Evolutionary conservation across 768 basidiomycete species (phyloP).

Genomic region (Leccinum longicurvipes): DNA sequence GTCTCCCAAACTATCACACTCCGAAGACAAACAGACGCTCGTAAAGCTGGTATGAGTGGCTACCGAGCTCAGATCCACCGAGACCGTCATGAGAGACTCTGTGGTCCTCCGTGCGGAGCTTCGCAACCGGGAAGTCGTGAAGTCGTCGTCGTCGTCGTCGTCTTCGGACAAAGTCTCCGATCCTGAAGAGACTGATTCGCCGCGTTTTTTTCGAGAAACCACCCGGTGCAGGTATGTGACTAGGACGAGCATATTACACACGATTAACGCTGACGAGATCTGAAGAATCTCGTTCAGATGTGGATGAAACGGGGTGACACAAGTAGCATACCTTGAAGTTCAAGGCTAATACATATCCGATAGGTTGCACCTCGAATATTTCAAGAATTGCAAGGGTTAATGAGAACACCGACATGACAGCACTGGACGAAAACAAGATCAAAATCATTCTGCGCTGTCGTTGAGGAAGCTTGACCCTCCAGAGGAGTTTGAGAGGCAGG

Average conservation of each 20-base stretch:
- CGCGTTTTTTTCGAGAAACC: neutral
- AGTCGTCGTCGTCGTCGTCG: constrained; percentile 15
- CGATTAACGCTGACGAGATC: neutral
- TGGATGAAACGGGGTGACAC: too few species aligned
- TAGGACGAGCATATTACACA: constrained; percentile 14
- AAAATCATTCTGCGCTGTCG: constrained; percentile 16
- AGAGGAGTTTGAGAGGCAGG: constrained; percentile 1
- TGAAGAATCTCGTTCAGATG: neutral
- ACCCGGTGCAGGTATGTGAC: constrained; percentile 12
- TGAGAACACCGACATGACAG: constrained; percentile 4
- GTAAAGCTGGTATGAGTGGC: too few species aligned
- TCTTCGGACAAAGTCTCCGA: neutral
- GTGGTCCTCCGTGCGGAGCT: too few species aligned
- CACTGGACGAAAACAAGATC: constrained; percentile 10
- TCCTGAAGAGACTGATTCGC: neutral
- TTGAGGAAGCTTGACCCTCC: constrained; percentile 11
- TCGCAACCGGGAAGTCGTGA: constrained; percentile 5
- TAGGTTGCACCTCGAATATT: too few species aligned
- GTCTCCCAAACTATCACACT: too few species aligned
- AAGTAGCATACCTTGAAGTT: neutral
- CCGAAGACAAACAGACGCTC: too few species aligned
- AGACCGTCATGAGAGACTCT: neutral
- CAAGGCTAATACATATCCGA: too few species aligned
- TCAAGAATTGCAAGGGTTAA: neutral
- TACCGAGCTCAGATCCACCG: too few species aligned